These are phyloP conservation scores for Striga asiatica DNA, from an alignment of 257 asterid species.

Conservation along the genomic window DNA sequence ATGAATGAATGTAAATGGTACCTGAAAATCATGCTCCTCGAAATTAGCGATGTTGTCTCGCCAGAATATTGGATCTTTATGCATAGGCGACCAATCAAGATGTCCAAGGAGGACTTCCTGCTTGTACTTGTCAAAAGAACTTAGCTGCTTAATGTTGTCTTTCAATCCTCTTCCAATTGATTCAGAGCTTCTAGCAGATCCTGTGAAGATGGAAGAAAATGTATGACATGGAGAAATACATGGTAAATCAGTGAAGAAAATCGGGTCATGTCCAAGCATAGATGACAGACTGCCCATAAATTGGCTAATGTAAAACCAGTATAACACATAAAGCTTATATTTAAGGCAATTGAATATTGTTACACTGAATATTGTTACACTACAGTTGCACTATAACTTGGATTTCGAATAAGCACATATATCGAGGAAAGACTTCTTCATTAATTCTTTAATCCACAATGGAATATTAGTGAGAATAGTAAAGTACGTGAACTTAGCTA, in stretches of 20 bases:
- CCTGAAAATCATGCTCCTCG: constrained; percentile 90
- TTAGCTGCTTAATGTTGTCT: constrained; percentile 58
- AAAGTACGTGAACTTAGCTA: no score
- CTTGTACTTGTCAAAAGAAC: constrained; percentile 78
- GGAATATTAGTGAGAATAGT: no score
- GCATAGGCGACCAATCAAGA: constrained; percentile 95
- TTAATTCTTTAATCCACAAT: no score
- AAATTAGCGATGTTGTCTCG: constrained; percentile 52
- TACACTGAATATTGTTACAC: no score
- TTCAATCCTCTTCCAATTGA: constrained; percentile 69
- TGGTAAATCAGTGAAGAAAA: background rate
- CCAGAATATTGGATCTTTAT: constrained; percentile 83
- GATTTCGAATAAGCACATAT: no score
- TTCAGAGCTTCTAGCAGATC: constrained; percentile 75
- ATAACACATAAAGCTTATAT: no score
- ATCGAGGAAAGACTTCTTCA: no score
- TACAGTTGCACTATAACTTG: no score
- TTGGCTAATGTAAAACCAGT: no score
- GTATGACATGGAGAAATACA: no score
- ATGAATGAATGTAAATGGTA: constrained; percentile 13
- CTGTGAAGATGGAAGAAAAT: constrained; percentile 25
- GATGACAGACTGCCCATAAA: constrained; percentile 6
- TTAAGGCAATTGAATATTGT: no score
- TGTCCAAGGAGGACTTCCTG: constrained; percentile 88
- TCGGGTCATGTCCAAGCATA: background rate